A percentile compares a stretch with the other conserved stretches of the same genome.
Conservation (phyloP, 2,329 filamentous ascomycete species). For the Colletotrichum sp. region DNA sequence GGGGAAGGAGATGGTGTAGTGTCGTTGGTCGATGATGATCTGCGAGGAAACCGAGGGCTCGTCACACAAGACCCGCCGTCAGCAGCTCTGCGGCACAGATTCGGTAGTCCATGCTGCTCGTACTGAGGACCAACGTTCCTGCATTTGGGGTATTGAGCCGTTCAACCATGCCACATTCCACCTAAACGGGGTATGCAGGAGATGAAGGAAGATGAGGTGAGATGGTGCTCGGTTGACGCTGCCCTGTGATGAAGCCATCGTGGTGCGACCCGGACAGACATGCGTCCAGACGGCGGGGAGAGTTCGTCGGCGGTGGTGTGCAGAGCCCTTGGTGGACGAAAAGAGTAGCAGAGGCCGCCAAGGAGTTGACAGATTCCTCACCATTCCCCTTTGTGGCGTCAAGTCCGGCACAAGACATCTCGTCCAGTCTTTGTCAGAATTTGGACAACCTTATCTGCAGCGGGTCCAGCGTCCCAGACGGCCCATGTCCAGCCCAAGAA, state of each 20-base stretch:
- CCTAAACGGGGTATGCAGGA: neutral
- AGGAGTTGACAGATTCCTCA: neutral
- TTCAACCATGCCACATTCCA: neutral
- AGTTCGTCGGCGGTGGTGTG: neutral
- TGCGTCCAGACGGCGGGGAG: neutral
- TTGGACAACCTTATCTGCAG: slow-evolving; percentile 12
- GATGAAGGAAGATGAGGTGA: neutral
- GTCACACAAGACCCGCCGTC: slow-evolving; percentile 7
- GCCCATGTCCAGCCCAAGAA: neutral
- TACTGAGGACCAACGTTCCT: neutral
- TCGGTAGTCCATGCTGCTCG: neutral
- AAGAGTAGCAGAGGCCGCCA: neutral
- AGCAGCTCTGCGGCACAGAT: slow-evolving; percentile 11
- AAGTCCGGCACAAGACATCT: neutral
- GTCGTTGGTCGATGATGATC: neutral
- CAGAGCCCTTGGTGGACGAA: neutral
- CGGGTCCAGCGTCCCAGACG: neutral
- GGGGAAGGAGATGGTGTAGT: slow-evolving; percentile 5
- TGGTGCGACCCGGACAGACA: neutral
- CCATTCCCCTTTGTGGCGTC: neutral
- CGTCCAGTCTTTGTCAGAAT: slow-evolving; percentile 4
- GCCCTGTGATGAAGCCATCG: slow-evolving; percentile 7
- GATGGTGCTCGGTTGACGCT: neutral
- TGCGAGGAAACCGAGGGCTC: slow-evolving; percentile 7
- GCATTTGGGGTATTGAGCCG: neutral